Base-by-base conservation (phyloP, 129 eudicot species). In the Arctium minus region DNA sequence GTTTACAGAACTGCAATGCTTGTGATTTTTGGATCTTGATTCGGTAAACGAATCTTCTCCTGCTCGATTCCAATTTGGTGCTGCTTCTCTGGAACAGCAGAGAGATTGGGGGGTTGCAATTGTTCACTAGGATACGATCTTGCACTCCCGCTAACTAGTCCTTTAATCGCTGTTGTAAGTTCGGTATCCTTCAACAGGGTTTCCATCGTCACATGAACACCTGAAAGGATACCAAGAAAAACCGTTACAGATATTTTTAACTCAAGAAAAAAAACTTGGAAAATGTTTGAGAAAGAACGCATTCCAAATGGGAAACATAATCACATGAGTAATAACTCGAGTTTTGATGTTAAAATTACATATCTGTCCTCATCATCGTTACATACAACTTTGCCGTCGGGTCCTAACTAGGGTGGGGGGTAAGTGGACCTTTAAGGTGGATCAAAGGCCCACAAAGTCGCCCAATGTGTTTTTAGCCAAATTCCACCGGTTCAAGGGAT, bases 151-250 rank as follows among this genome's bases (percentile, higher is more conserved):
- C 84, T 78, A 18, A 96, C 91, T 76, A 93, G 94, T 82, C 84
- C 90, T 90, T 92, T 96, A 84, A 96, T 96, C 17, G 76, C 31
- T 46, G 84, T 83, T 56, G 80, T 84, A 35, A 93, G 98, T 29
- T 90, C 93, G 67, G 79, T 86, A 48, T 96, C 99, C 81, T 96
- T 92, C 84, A 92, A 81, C 86, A 96, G 73, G 33, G 97, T 78
- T 85, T 96, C 99, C 79, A 96, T 50, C 4, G 99, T 92, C 79
- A 96, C 99, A 22, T 96, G 99, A 71, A 89, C 91, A 81, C 99
- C 99, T 96, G 81, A 37, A 38, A 5, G 31, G 33, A 42, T 32
- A 56, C 6, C 37, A 46, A 60, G 15, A 60, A 60, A 60, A 60
- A n/a, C 29, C 68, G 68, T 60, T 56, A 56, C 8, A 56, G 56